These are phyloP conservation scores for Xanthoconium separans DNA, from an alignment of 1,284 basidiomycete species.

Conservation along the genomic window DNA sequence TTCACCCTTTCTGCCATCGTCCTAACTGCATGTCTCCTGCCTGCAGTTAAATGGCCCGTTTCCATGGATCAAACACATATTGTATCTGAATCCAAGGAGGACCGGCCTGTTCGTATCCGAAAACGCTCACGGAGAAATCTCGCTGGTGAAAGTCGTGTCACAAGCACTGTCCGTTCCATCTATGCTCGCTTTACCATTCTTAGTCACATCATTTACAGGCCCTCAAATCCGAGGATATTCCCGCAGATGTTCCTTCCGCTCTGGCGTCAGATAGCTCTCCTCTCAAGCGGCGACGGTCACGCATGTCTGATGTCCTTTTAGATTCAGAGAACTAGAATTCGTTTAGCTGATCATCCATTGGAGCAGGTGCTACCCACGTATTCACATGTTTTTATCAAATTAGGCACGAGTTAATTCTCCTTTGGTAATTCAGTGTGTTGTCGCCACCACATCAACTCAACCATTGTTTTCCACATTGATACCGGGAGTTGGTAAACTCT, in stretches of 20 bases:
- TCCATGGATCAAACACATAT: constrained; percentile 13
- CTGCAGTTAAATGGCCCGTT: constrained; percentile 38
- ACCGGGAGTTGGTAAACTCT: constrained; percentile 12
- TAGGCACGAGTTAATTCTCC: constrained; percentile 25
- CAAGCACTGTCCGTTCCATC: constrained; percentile 22
- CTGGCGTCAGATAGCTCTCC: constrained; percentile 23
- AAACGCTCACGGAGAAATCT: constrained; percentile 25
- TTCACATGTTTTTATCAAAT: constrained; percentile 22
- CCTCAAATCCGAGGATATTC: constrained; percentile 26
- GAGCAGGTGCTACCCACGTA: constrained; percentile 14
- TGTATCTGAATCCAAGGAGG: constrained; percentile 21
- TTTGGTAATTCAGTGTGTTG: constrained; percentile 7
- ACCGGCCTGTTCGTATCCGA: constrained; percentile 23
- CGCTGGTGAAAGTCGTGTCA: constrained; percentile 18
- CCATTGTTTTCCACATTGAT: constrained; percentile 4
- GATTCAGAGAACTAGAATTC: constrained; percentile 33
- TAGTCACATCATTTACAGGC: constrained; percentile 26
- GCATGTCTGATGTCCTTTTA: constrained; percentile 30
- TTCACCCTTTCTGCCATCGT: constrained; percentile 34
- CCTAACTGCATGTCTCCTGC: constrained; percentile 50
- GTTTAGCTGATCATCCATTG: constrained; percentile 8
- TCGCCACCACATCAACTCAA: background rate
- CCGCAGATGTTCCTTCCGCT: constrained; percentile 25
- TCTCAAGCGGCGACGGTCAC: constrained; percentile 43
- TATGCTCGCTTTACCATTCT: background rate